A percentile compares a stretch with the other conserved stretches of the same genome.
phyloP scores from a whole-genome alignment of 2,329 filamentous ascomycete species.

The Dactylellina drechsleri region DNA sequence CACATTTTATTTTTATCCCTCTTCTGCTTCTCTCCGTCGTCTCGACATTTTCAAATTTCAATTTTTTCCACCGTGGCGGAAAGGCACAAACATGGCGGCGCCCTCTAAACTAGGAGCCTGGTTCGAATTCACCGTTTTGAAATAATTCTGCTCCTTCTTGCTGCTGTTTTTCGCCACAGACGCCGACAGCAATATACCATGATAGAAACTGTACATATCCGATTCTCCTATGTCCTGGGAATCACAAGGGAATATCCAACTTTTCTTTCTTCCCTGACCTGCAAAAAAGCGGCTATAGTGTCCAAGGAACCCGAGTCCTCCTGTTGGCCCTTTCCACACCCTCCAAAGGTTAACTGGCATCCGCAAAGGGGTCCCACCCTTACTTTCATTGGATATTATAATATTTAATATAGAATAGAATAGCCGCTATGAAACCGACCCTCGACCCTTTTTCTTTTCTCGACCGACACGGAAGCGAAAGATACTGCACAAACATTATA shows the following conservation, averaged over 20 bases:
- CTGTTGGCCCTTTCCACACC: not conserved
- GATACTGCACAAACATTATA: constrained; percentile 2
- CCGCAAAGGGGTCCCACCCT: constrained; percentile 12
- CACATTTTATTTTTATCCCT: not conserved
- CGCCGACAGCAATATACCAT: too few relatives aligned
- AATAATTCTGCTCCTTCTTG: too few relatives aligned
- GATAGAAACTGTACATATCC: too few relatives aligned
- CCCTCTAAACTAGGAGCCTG: too few relatives aligned
- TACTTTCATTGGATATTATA: not conserved
- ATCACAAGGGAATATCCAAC: too few relatives aligned
- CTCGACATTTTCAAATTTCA: not conserved
- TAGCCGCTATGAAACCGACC: constrained; percentile 20
- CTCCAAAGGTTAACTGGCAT: too few relatives aligned
- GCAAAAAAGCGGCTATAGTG: too few relatives aligned
- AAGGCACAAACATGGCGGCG: constrained; percentile 9
- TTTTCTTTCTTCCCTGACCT: too few relatives aligned
- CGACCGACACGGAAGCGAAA: constrained; percentile 7
- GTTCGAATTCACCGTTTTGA: too few relatives aligned
- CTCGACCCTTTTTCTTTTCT: constrained; percentile 1
- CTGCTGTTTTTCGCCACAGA: too few relatives aligned
- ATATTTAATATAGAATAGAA: constrained; percentile 11
- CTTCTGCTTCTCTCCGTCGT: not conserved
- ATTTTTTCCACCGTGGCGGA: constrained; percentile 24
- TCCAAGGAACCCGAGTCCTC: not conserved
- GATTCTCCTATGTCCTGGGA: too few relatives aligned